Conservation (phyloP, 352 stramenopile genomes). For the Phytophthora podocarpi region DNA sequence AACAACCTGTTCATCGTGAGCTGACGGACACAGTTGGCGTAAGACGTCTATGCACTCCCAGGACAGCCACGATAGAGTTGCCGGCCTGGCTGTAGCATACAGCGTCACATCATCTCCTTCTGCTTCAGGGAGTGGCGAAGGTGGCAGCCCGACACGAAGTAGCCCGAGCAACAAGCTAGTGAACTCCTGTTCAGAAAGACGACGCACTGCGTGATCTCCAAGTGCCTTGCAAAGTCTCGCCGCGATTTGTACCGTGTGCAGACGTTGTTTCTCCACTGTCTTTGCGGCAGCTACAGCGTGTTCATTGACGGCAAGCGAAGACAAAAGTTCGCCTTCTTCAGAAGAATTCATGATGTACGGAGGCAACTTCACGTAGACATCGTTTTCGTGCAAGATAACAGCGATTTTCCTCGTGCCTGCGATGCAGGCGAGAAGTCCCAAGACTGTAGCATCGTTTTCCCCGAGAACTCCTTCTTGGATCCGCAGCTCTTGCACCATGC, state of each 20-base stretch:
- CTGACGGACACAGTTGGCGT: slow-evolving; percentile 35
- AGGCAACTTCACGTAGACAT: slow-evolving; percentile 49
- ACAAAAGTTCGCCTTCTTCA: slow-evolving; percentile 7
- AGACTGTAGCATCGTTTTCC: slow-evolving; percentile 48
- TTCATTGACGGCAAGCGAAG: neutral
- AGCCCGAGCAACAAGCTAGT: slow-evolving; percentile 43
- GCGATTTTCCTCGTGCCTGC: slow-evolving; percentile 50
- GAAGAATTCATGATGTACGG: slow-evolving; percentile 45
- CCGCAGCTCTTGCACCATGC: slow-evolving; percentile 59
- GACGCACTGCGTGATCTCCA: slow-evolving; percentile 36
- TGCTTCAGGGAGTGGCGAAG: neutral
- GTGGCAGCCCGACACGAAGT: slow-evolving; percentile 33
- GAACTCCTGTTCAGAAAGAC: slow-evolving; percentile 49
- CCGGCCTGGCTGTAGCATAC: neutral
- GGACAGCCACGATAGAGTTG: slow-evolving; percentile 16
- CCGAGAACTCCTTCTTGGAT: slow-evolving; percentile 29
- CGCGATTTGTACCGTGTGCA: slow-evolving; percentile 31
- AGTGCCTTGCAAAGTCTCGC: slow-evolving; percentile 38
- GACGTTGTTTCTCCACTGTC: neutral
- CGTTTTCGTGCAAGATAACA: slow-evolving; percentile 58
- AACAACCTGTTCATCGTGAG: slow-evolving; percentile 50
- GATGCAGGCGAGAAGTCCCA: slow-evolving; percentile 49
- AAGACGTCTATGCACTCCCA: slow-evolving; percentile 53
- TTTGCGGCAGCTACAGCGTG: neutral
- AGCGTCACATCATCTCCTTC: neutral